Conservation (phyloP, 2,329 filamentous ascomycete genomes). For the Xylaria sp. region DNA sequence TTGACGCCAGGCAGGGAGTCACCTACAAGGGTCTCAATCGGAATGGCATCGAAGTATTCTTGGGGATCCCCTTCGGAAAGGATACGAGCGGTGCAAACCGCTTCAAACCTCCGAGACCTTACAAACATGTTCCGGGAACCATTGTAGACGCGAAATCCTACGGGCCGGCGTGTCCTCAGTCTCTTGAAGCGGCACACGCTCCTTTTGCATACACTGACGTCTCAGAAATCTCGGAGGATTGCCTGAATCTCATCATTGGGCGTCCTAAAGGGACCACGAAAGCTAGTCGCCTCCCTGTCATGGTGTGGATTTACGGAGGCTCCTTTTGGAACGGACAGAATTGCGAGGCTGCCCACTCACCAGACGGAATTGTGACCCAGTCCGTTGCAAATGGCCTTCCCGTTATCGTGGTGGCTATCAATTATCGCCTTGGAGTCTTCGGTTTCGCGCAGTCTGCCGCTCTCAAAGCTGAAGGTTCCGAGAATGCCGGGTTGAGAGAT, state of each 20-base stretch:
- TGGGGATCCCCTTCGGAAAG: conserved; percentile 59
- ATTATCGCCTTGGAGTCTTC: conserved; percentile 51
- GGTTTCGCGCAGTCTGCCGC: conserved; percentile 49
- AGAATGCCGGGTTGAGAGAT: conserved; percentile 61
- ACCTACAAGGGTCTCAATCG: conserved; percentile 57
- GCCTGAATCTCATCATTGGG: conserved; percentile 52
- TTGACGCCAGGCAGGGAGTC: conserved; percentile 43
- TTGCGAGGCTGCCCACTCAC: conserved; percentile 51
- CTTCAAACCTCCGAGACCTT: conserved; percentile 58
- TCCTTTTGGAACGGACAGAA: conserved; percentile 50
- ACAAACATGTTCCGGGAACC: conserved; percentile 48
- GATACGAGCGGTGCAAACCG: conserved; percentile 58
- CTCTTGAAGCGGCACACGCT: conserved; percentile 45
- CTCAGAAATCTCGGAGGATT: conserved; percentile 54
- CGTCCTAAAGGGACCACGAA: conserved; percentile 47
- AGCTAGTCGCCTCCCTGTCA: conserved; percentile 50
- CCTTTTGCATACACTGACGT: conserved; percentile 53
- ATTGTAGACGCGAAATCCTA: conserved; percentile 54
- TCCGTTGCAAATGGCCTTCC: conserved; percentile 56
- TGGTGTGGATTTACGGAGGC: conserved; percentile 53
- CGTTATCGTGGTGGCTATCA: conserved; percentile 52
- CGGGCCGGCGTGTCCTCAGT: conserved; percentile 59
- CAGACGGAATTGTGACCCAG: conserved; percentile 59
- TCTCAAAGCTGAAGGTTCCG: conserved; percentile 47
- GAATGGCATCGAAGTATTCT: conserved; percentile 60